Base-by-base conservation (phyloP, 2,329 filamentous ascomycete species). In the Ophiostoma australiae region DNA sequence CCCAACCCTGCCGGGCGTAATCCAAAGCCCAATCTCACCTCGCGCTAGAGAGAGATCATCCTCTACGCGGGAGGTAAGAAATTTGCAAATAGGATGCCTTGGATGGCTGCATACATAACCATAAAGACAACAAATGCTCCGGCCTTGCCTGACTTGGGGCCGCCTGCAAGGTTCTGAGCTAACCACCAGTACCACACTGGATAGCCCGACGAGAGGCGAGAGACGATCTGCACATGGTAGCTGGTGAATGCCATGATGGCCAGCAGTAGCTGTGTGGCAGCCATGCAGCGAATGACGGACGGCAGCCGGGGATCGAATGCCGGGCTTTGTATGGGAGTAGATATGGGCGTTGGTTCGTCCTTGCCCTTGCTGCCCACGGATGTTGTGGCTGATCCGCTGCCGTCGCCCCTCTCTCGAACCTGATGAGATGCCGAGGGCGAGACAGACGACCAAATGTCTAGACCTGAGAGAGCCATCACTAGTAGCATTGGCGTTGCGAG, bases 181-280 rank as follows among this genome's bases (percentile, higher is more conserved):
- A 97, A 78, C 84, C 90, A 92, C 84, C 91, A 90, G 78, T 97
- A 95, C 93, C 93, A 97, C 23, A 95, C 80, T 1, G 93, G 91
- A 79, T 94, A 97, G 0, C 90, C 94, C 0, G 94, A 97, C 1
- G 92, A 90, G 20, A 99, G 85, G 33, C 95, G 88, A 65, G 91
- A 97, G 76, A 98, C 90, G 75, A 99, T 96, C 80, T 99, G 95
- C 35, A 97, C 91, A 78, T 99, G 95, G 77, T 96, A 97, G 73
- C 83, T 92, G 15, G 90, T 92, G 27, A 94, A 80, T 27, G 93
- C 91, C 72, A 94, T 79, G 2, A 87, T 73, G 1, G 90, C 89
- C 23, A 99, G 83, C 3, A 94, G 71, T 0, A 91, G 79, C 79
- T 99, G 94, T 4, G 88, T 86, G 3, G 89, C 80, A 1, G 92